Evolutionary conservation across 352 stramenopile genomes (phyloP), one percentile per base, ranked within the genome.

Genomic region (Phytophthora sp.): DNA sequence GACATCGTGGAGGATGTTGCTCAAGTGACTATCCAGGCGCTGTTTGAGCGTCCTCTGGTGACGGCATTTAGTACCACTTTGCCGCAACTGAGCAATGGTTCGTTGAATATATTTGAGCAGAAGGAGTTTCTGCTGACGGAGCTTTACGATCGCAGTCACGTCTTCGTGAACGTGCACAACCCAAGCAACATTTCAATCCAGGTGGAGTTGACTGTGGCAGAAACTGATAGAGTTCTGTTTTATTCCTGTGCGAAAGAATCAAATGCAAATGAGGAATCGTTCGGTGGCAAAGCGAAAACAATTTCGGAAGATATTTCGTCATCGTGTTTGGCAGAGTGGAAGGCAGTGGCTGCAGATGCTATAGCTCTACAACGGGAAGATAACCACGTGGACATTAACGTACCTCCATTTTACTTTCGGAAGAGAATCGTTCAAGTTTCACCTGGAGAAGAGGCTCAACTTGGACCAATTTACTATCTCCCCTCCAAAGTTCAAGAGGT

Each of bases 391-490:
- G 31, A 33, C 18, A 44, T 69, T 30, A 21, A 64, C 23, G 35
- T 69, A 11, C 61, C 77, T 24, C 58, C 74, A 2, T 83, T 88
- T 63, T 86, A 66, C 62, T 70, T 84, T 31, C 58, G 36, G 2
- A 67, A 36, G 9, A 67, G 27, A 7, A 55, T 77, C 5, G 41
- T 77, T 47, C 61, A 65, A 27, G 72, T 88, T 4, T 26, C 23
- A 1, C 44, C 55, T 27, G 73, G 63, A 21, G 36, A 71, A 24
- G 47, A 71, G 9, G 36, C 60, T 1, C 50, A 77, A 9, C 69
- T 88, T 50, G 83, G 83, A 12, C 83, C 83, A 0, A 77, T 91
- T n/a, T 88, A 86, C 53, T 91, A 89, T 52, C 68, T 86, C 6
- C 80, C 83, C 8, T 80, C 75, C 8, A 60, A 57, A 53, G 69